These are phyloP conservation scores for Zizania latifolia DNA, from an alignment of 176 grass and related monocot species.

Conservation along the genomic window DNA sequence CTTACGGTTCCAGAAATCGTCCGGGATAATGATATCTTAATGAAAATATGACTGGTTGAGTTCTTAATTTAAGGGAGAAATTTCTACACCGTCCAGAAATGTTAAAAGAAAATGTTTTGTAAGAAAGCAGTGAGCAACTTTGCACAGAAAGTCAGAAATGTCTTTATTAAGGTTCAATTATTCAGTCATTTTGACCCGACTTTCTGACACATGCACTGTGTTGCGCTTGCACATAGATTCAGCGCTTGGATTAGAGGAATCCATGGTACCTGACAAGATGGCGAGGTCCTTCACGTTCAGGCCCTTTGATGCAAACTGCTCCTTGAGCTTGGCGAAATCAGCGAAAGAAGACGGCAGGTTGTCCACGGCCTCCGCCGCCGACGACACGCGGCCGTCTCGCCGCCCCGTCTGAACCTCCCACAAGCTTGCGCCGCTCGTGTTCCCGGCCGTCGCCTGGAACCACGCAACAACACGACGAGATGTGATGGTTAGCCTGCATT, in stretches of 20 bases:
- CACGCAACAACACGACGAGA: too few species aligned
- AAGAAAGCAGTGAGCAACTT: not conserved
- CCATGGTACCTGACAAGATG: not conserved
- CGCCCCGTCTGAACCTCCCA: conserved; percentile 6
- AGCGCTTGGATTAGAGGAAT: not conserved
- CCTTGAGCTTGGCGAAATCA: not conserved
- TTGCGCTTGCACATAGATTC: not conserved
- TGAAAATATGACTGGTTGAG: not conserved
- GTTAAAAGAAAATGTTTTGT: not conserved
- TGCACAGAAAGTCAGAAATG: not conserved
- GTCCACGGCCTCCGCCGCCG: not conserved
- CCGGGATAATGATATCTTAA: not conserved
- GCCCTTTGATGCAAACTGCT: not conserved
- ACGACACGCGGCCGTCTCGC: not conserved
- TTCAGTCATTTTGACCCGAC: too few species aligned
- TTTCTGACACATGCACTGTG: too few species aligned
- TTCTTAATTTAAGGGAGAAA: not conserved
- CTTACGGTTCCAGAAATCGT: not conserved
- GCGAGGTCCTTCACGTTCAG: not conserved
- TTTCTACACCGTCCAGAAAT: too few species aligned
- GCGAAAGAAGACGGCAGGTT: not conserved
- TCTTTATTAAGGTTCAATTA: too few species aligned
- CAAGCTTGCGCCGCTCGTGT: not conserved
- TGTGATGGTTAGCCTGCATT: not conserved
- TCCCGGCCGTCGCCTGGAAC: not conserved